Base-by-base conservation (phyloP, 2,329 filamentous ascomycete species). In the Elsinoe necatrix region DNA sequence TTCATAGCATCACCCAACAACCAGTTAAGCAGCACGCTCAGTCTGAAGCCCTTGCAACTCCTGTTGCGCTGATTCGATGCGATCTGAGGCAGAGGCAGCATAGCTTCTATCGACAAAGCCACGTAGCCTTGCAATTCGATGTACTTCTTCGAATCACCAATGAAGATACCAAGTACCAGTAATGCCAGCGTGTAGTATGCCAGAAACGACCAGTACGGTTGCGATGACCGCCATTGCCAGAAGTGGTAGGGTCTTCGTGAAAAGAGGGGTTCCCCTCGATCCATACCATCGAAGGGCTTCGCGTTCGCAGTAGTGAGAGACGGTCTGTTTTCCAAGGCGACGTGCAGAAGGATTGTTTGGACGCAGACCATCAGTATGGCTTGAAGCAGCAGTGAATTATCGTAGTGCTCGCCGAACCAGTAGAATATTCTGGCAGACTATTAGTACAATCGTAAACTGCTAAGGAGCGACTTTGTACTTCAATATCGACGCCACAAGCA, bases 1-100 rank as follows among this genome's bases (percentile, higher is more conserved):
- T 95, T 95, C 84, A 93, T 89, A 7, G 80, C 77, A 70, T 95
- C 88, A 60, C 88, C 88, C 2, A 85, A 73, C 55, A 95, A 74
- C 88, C 88, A 95, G 68, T 84, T 89, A 25, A 77, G 80, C 58
- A 93, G 74, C 3, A 95, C 84, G 5, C 84, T 89, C 9, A 89
- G 67, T 14, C 88, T 80, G 71, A 95, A 89, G 4, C 88, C 88
- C 68, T 83, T 85, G 74, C 85, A 89, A 1, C 86, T 89, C 59
- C 79, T 77, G 3, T 81, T 78, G 31, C 80, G 79, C 61, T 80
- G 76, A 67, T 93, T 93, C 42, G 86, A 74, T 50, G 88, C 66
- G 27, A 93, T 84, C 71, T 95, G 88, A 0, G 88, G 88, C 9
- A 93, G 75, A 2, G 88, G 88, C 23, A 95, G 80, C n/a, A 82